Conservation (phyloP, 2,329 filamentous ascomycete genomes). For the Fusarium oxysporum region DNA sequence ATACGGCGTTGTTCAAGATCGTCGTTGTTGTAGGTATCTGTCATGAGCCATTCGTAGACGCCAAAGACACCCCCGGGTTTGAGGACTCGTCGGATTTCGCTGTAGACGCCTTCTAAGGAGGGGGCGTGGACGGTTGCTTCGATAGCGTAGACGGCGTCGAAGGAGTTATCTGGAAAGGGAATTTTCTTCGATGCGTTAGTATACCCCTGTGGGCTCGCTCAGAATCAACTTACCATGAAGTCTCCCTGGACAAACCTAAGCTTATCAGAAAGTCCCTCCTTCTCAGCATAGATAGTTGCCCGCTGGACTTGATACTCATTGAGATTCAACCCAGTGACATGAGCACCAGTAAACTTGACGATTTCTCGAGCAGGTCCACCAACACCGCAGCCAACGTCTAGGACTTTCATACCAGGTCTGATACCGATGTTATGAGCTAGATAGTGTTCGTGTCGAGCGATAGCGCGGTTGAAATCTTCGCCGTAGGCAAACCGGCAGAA, state of each 20-base stretch:
- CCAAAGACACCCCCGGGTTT: conserved; percentile 97
- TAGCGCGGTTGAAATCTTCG: conserved; percentile 87
- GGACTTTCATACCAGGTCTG: conserved; percentile 81
- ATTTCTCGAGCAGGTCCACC: conserved; percentile 95
- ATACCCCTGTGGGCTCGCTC: too few relatives aligned
- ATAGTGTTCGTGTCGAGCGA: conserved; percentile 95
- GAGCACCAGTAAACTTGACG: conserved; percentile 87
- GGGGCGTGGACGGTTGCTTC: conserved; percentile 97
- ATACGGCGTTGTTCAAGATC: conserved; percentile 89
- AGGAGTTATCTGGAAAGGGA: conserved; percentile 89
- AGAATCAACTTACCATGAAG: conserved; percentile 76
- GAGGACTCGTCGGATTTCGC: conserved; percentile 93
- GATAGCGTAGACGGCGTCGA: conserved; percentile 96
- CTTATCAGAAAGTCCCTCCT: conserved; percentile 82
- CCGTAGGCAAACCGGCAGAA: conserved; percentile 91
- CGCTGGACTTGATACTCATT: conserved; percentile 97
- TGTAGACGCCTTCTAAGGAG: conserved; percentile 89
- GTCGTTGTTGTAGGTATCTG: conserved; percentile 89
- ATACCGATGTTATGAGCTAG: conserved; percentile 87
- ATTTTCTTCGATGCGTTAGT: conserved; percentile 73
- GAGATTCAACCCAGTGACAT: conserved; percentile 92
- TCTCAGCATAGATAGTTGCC: conserved; percentile 81
- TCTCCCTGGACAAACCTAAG: conserved; percentile 92
- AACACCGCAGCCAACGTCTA: conserved; percentile 96
- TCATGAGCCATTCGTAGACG: conserved; percentile 99